Conservation (phyloP, 2,329 filamentous ascomycete genomes). For the Dactylonectria macrodidyma region DNA sequence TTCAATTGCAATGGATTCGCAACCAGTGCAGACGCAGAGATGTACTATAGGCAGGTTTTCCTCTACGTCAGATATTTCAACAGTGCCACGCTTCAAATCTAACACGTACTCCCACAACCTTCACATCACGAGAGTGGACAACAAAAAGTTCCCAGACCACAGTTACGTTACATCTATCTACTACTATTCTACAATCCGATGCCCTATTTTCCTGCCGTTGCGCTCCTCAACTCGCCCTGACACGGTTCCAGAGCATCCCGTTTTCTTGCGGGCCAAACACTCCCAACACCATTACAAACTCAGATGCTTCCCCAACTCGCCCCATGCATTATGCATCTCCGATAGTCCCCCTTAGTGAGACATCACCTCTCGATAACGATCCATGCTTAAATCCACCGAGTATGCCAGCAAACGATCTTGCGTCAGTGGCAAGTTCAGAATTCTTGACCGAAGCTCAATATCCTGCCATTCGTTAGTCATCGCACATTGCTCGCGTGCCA, state of each 20-base stretch:
- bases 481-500: background rate
- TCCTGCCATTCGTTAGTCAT: slow-evolving; percentile 49
- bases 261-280: slow-evolving; percentile 27
- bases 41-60: too few species aligned
- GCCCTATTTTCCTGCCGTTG: slow-evolving; percentile 24
- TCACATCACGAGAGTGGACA: background rate
- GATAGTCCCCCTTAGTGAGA: slow-evolving; percentile 52
- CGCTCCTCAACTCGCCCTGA: slow-evolving; percentile 14
- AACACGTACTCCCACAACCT: too few species aligned
- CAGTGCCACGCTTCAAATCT: background rate
- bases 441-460: slow-evolving; percentile 55
- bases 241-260: slow-evolving; percentile 19
- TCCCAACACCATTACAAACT: slow-evolving; percentile 41
- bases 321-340: slow-evolving; percentile 20
- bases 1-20: too few species aligned
- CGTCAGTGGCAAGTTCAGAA: slow-evolving; percentile 76
- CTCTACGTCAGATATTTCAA: background rate
- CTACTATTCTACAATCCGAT: slow-evolving; percentile 46
- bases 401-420: slow-evolving; percentile 81
- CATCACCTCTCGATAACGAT: slow-evolving; percentile 78
- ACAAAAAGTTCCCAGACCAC: slow-evolving; percentile 9
- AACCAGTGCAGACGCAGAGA: too few species aligned
- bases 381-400: slow-evolving; percentile 77
- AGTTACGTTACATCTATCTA: slow-evolving; percentile 36
- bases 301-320: slow-evolving; percentile 11